Evolutionary conservation across 1,139 yeast genomes (phyloP).

Genomic region (Candida anutae): DNA sequence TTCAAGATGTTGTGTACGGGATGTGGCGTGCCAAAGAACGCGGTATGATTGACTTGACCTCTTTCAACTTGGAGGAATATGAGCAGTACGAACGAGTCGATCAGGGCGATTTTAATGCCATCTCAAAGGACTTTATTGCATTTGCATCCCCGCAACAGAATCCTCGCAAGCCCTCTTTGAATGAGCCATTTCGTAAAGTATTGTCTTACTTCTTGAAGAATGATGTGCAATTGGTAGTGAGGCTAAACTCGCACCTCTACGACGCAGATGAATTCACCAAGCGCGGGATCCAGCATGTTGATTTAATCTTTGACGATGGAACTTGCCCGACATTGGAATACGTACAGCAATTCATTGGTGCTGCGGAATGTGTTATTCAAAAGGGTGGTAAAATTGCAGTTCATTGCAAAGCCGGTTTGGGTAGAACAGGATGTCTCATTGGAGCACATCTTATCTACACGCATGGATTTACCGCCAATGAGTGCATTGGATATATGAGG

Average conservation of each 20-base stretch:
- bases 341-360: slow-evolving; percentile 89
- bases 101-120: slow-evolving; percentile 89
- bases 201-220: slow-evolving; percentile 63
- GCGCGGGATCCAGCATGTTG: slow-evolving; percentile 80
- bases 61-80: slow-evolving; percentile 87
- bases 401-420: slow-evolving; percentile 96
- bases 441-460: slow-evolving; percentile 96
- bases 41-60: slow-evolving; percentile 76
- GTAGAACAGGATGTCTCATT: slow-evolving; percentile 94
- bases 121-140: slow-evolving; percentile 91
- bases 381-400: slow-evolving; percentile 93
- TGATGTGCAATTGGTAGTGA: slow-evolving; percentile 80
- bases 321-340: slow-evolving; percentile 94
- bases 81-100: slow-evolving; percentile 94
- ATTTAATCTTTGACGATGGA: slow-evolving; percentile 96
- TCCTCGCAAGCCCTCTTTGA: slow-evolving; percentile 36
- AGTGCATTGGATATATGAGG: slow-evolving; percentile 93
- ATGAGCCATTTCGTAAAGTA: slow-evolving; percentile 74
- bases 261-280: slow-evolving; percentile 77
- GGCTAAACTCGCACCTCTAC: slow-evolving; percentile 86
- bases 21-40: slow-evolving; percentile 98
- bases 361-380: slow-evolving; percentile 79
- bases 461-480: slow-evolving; percentile 94
- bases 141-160: slow-evolving; percentile 95
- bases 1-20: slow-evolving; percentile 92